A percentile compares a stretch with the other conserved stretches of the same genome.
Evolutionary conservation across 495 filamentous ascomycete genomes (phyloP).

Genomic region (Aspergillus asperescens): DNA sequence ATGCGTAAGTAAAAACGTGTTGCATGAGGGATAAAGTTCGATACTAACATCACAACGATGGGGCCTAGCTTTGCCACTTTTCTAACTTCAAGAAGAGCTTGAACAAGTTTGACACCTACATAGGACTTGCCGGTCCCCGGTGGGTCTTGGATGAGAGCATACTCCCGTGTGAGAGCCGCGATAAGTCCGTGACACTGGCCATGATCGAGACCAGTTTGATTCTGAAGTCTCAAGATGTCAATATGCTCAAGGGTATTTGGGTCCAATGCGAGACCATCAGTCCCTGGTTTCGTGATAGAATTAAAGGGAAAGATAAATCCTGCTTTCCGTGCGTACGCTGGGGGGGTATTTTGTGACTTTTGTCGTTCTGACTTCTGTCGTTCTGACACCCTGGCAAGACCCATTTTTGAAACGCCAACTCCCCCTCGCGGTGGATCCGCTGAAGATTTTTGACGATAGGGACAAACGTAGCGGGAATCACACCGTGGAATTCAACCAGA

Average conservation of each 20-base stretch:
- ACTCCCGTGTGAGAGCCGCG: background rate
- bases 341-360: background rate
- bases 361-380: background rate
- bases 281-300: background rate
- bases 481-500: background rate
- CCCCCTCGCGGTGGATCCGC: background rate
- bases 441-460: background rate
- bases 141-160: slow-evolving; percentile 65
- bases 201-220: slow-evolving; percentile 1
- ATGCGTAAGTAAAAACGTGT: slow-evolving; percentile 22
- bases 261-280: background rate
- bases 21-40: no score
- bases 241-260: background rate
- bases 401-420: slow-evolving; percentile 1
- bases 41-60: slow-evolving; percentile 35
- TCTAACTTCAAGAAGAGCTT: slow-evolving; percentile 57
- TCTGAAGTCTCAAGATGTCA: background rate
- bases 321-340: background rate
- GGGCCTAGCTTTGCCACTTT: slow-evolving; percentile 49
- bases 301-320: background rate
- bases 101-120: slow-evolving; percentile 53
- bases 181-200: background rate
- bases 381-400: background rate
- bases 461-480: background rate
- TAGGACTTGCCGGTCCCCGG: slow-evolving; percentile 77